A percentile compares a stretch with the other conserved stretches of the same genome.
phyloP scores from a whole-genome alignment of 331 rosid genomes.

The Ulmus americana region DNA sequence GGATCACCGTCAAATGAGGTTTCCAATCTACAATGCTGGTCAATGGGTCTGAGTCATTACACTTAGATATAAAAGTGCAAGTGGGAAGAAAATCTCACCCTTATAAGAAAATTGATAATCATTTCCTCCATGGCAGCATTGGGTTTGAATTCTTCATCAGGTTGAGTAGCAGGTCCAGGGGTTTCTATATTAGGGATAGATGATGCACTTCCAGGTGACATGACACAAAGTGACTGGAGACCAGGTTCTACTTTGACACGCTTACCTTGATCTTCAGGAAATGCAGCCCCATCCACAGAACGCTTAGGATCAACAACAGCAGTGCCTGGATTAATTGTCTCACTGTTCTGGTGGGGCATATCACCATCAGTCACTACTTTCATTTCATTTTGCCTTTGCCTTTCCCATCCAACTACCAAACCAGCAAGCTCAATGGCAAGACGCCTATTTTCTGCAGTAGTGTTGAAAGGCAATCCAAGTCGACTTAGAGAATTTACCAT shows the following conservation, averaged over 20 bases:
- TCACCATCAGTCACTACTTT: constrained; percentile 69
- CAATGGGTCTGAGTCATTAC: constrained; percentile 10
- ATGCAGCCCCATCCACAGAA: constrained; percentile 74
- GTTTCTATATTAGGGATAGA: constrained; percentile 87
- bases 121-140: constrained; percentile 99
- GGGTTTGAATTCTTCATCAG: constrained; percentile 98
- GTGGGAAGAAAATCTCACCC: constrained; percentile 55
- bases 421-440: constrained; percentile 99
- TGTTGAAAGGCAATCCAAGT: constrained; percentile 83
- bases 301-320: constrained; percentile 63
- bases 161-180: constrained; percentile 87
- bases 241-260: constrained; percentile 98
- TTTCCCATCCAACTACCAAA: constrained; percentile 99
- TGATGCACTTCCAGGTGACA: constrained; percentile 99
- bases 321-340: constrained; percentile 59
- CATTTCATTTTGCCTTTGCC: constrained; percentile 90
- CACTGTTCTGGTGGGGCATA: constrained; percentile 54
- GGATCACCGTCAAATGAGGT: neutral
- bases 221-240: constrained; percentile 74
- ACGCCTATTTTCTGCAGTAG: constrained; percentile 87
- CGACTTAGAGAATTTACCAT: constrained; percentile 99
- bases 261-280: constrained; percentile 79
- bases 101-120: constrained; percentile 90
- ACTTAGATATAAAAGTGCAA: constrained; percentile 11
- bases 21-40: constrained; percentile 1